Evolutionary conservation across 1,284 basidiomycete species (phyloP).

Genomic region (Cutaneotrichosporon dermatis): DNA sequence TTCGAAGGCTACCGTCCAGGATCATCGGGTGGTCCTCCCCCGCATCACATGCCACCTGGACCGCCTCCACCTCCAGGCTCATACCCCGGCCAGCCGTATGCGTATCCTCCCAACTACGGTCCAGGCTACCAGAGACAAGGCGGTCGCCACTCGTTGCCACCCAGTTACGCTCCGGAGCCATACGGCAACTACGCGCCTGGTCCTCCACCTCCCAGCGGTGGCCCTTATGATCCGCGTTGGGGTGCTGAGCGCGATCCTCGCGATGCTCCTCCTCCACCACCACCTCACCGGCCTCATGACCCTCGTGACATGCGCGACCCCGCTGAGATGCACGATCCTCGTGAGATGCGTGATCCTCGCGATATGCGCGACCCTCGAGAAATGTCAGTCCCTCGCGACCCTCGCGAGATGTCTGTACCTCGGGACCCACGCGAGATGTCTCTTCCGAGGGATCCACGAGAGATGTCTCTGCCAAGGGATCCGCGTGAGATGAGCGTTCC

Average conservation of each 20-base stretch:
- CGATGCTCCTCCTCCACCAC: neutral
- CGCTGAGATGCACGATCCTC: constrained; percentile 2
- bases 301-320: constrained; percentile 7
- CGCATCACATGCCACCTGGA: constrained; percentile 3
- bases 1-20: constrained; percentile 16
- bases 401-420: constrained; percentile 1
- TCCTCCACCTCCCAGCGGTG: constrained; percentile 5
- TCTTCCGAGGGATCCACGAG: constrained; percentile 2
- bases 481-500: neutral
- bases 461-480: neutral
- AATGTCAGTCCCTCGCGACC: constrained; percentile 1
- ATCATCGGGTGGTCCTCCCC: constrained; percentile 10
- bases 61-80: constrained; percentile 6
- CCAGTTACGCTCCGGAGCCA: constrained; percentile 5
- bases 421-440: constrained; percentile 2
- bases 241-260: constrained; percentile 7
- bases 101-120: constrained; percentile 2
- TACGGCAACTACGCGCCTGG: constrained; percentile 5
- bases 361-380: constrained; percentile 7
- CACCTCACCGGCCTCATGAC: constrained; percentile 3
- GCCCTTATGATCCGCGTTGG: constrained; percentile 13
- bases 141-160: constrained; percentile 3
- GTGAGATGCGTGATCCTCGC: constrained; percentile 7
- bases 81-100: constrained; percentile 7
- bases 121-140: constrained; percentile 1